Evolutionary conservation across 2,329 filamentous ascomycete genomes (phyloP), one percentile per base, ranked within the genome.

Genomic region (Pseudogymnoascus sp.): DNA sequence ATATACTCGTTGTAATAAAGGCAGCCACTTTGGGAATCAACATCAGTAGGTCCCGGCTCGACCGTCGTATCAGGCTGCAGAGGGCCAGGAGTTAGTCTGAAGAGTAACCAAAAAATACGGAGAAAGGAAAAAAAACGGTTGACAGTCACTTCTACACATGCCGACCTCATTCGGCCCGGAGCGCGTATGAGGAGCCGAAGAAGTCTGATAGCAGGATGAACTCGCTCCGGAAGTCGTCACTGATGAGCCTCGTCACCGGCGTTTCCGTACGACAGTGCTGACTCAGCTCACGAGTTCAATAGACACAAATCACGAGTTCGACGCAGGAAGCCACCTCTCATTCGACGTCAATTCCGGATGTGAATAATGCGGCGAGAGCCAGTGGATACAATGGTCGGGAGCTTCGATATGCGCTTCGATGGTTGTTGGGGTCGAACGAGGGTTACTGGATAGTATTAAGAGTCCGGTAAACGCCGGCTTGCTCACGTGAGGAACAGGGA

Each of bases 301-400:
- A 60, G 51, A 60, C 13, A 34, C 25, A 34, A 60, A 60, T 60
- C 13, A 60, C 51, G 23, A 57, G 51, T n/a, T 54, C 45, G 51
- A 57, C 23, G 51, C 51, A 34, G 23, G 19, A 60, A 60, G 51
- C 51, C 51, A 34, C 25, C 25, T 60, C 51, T 34, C 48, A 57
- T 28, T 28, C 48, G 10, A 57, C 48, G 48, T 3, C 48, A 16
- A 60, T 60, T 60, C 31, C 51, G 23, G 4, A 25, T 57, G 51
- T 57, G 51, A 57, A 57, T 57, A 57, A 57, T 23, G 51, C 51
- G 23, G 51, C 13, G 51, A 31, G 51, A 45, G 21, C 45, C 43
- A 5, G 43, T 51, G 43, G 43, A 51, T 51, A 48, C 43, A 48
- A 48, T n/a, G 43, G 14, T 48, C n/a, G 14, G 43, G 43, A 48